phyloP scores from a whole-genome alignment of 2,329 filamentous ascomycete species.

The Fusarium caatingaense region DNA sequence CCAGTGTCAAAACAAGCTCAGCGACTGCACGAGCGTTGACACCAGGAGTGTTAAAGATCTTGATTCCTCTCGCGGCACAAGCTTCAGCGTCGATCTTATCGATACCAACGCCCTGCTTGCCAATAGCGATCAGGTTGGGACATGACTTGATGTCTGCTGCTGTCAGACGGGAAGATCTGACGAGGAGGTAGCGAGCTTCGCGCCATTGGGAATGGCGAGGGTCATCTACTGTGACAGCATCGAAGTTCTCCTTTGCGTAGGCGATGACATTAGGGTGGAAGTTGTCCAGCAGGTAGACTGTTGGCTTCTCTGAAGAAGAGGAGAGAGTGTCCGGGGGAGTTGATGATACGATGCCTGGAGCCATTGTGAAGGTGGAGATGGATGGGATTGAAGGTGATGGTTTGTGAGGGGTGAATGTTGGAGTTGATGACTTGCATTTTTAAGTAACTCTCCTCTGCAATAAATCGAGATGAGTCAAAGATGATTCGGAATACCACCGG shows the following conservation, averaged over 20 bases:
- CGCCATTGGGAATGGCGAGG: slow-evolving; percentile 54
- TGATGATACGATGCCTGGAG: slow-evolving; percentile 17
- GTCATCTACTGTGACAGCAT: slow-evolving; percentile 52
- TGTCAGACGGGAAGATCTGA: slow-evolving; percentile 52
- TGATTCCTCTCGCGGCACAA: slow-evolving; percentile 53
- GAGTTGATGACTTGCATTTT: slow-evolving; percentile 13
- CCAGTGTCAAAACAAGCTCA: slow-evolving; percentile 52
- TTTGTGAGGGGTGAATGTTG: background rate
- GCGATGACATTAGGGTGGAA: slow-evolving; percentile 53
- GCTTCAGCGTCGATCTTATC: slow-evolving; percentile 58
- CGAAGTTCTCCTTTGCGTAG: slow-evolving; percentile 53
- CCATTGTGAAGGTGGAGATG: background rate
- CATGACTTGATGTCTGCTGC: slow-evolving; percentile 53
- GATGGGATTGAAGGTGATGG: background rate
- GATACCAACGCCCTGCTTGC: slow-evolving; percentile 61
- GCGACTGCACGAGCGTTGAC: slow-evolving; percentile 58
- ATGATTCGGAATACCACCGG: background rate
- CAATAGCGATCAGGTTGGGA: slow-evolving; percentile 55
- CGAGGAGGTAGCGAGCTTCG: slow-evolving; percentile 55
- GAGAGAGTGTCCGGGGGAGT: slow-evolving; percentile 1
- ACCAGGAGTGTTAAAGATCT: slow-evolving; percentile 61
- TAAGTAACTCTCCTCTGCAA: background rate
- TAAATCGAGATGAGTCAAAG: background rate
- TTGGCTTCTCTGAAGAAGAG: slow-evolving; percentile 45
- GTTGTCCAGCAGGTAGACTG: slow-evolving; percentile 55